These are phyloP conservation scores for Cyclostephanos tholiformis DNA, from an alignment of 108 stramenopile genomes.

Conservation along the genomic window DNA sequence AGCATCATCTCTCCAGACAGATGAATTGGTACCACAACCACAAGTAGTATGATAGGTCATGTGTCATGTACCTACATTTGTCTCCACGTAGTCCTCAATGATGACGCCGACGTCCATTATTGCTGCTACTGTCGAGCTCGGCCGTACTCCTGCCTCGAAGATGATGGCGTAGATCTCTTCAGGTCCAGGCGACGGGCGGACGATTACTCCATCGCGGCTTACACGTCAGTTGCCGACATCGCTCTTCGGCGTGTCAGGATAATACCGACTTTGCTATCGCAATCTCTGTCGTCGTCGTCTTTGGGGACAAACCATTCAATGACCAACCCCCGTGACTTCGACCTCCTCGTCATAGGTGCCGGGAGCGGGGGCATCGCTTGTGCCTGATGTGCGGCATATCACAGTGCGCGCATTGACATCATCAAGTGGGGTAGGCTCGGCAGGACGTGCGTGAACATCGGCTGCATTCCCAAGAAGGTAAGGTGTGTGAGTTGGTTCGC, in stretches of 20 bases:
- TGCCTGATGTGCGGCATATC: conserved; percentile 82
- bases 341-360: conserved; percentile 84
- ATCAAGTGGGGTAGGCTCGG: conserved; percentile 84
- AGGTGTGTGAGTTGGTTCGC: conserved; percentile 25
- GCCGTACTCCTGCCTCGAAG: too few relatives aligned
- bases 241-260: conserved; percentile 5
- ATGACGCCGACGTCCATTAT: too few relatives aligned
- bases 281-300: neutral
- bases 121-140: too few relatives aligned
- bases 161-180: too few relatives aligned
- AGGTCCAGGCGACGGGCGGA: too few relatives aligned
- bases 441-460: conserved; percentile 97
- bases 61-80: too few relatives aligned
- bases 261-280: conserved; percentile 10
- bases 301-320: neutral
- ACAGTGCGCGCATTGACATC: conserved; percentile 88
- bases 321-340: conserved; percentile 60
- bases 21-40: too few relatives aligned
- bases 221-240: conserved; percentile 19
- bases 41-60: too few relatives aligned
- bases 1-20: too few relatives aligned
- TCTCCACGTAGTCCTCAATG: too few relatives aligned
- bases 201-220: conserved; percentile 45
- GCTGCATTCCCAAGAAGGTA: conserved; percentile 89
- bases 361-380: conserved; percentile 81